Evolutionary conservation across 352 stramenopile species (phyloP).

Genomic region (Globisporangium nunn): DNA sequence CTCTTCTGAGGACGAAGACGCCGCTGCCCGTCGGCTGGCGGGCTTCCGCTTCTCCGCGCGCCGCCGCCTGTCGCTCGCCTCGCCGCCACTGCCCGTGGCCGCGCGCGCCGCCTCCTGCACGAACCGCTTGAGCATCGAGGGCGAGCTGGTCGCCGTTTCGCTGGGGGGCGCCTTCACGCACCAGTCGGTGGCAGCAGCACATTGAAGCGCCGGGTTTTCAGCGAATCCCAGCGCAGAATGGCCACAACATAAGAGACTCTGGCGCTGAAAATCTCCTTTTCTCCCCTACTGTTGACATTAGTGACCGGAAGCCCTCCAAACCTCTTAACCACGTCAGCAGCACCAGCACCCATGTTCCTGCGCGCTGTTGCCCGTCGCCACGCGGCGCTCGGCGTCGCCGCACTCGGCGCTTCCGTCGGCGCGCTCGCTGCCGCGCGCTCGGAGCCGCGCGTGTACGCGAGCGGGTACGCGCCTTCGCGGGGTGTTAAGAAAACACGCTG

Average conservation of each 20-base stretch:
- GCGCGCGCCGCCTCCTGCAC: constrained; percentile 18
- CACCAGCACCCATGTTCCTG: constrained; percentile 28
- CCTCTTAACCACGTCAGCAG: neutral
- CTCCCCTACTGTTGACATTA: too few species aligned
- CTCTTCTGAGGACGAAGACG: neutral
- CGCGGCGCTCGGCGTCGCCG: constrained; percentile 25
- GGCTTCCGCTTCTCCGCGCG: neutral
- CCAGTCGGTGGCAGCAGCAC: constrained; percentile 6
- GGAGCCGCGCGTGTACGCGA: constrained; percentile 63
- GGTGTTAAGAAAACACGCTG: neutral
- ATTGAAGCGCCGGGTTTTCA: constrained; percentile 9
- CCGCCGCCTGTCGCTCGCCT: constrained; percentile 1
- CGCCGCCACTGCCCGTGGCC: constrained; percentile 5
- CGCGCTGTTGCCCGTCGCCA: constrained; percentile 24
- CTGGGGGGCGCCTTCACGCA: neutral
- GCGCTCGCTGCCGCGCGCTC: constrained; percentile 23
- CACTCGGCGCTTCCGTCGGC: constrained; percentile 25
- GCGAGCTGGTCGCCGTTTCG: too few species aligned
- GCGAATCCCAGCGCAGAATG: constrained; percentile 2
- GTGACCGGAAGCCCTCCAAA: neutral
- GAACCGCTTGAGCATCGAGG: constrained; percentile 25
- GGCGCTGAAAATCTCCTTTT: too few species aligned
- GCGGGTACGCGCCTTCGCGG: constrained; percentile 28
- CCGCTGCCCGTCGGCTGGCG: neutral
- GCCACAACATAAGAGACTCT: too few species aligned